Evolutionary conservation across 2,329 filamentous ascomycete genomes (phyloP), one percentile per base, ranked within the genome.

Genomic region (Phyllosticta capitalensis): DNA sequence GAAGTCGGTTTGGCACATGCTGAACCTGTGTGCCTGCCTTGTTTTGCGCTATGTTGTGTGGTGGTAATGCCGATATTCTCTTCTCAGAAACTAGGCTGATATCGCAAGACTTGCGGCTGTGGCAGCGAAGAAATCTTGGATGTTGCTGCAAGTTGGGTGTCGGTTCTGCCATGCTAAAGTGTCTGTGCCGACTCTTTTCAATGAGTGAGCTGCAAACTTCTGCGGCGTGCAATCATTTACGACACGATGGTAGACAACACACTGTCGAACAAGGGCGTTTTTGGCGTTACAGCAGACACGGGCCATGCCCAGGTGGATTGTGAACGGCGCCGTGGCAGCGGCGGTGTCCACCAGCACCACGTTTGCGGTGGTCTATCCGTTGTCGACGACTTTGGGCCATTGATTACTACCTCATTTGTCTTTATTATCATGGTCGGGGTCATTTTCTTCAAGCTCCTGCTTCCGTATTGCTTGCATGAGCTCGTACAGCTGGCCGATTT

Each of bases 401-500:
- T 45, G 38, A n/a, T 45, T n/a, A n/a, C 38, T 45, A 45, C 38
- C 38, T 45, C 38, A 45, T 45, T n/a, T 45, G 17, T 45, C 38
- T 45, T 45, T n/a, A n/a, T n/a, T 7, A 22, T 66, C 66, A 58
- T 64, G 67, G 59, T 76, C 74, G 30, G 74, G 70, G 58, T 79
- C 78, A 59, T 76, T 76, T 55, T 79, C 78, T 55, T 76, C 74
- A 21, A 75, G 67, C 10, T 78, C 78, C 62, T 76, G 74, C 65
- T 80, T 79, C 61, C 79, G 76, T 58, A 96, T 95, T 1, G 89
- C 83, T 71, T 88, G 83, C 90, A 96, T 95, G 60, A 99, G 78
- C 71, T 97, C 92, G 70, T 96, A 96, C 65, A 99, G 76, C 73
- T 99, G 94, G 1, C 87, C 89, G 56, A 97, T 79, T 75, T 99